Base-by-base conservation (phyloP, 495 filamentous ascomycete genomes). In the Talaromyces stipitatus region DNA sequence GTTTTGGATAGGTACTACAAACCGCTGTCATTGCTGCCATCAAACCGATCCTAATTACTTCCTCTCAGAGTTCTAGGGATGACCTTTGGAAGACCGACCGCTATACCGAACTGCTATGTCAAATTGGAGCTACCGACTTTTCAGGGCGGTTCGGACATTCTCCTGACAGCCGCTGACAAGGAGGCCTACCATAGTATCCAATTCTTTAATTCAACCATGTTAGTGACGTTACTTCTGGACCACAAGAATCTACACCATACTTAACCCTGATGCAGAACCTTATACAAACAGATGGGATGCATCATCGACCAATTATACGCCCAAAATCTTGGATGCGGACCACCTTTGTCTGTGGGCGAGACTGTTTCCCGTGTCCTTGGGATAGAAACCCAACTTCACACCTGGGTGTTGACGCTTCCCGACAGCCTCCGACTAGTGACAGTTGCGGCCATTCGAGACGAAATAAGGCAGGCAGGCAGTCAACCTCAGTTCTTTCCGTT, bases 61-160 rank as follows among this genome's bases (percentile, higher is more conserved):
- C 14, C 4, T 41, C 4, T 41, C 46, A 75, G 75, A 36, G 75
- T 67, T 0, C 56, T 78, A 26, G 75, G 75, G 53, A 78, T 78
- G 75, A 76, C 75, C 0, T 75, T 78, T 36, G 75, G 75, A 0
- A 62, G 71, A 0, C 71, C 71, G 4, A 63, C 63, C 22, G 61
- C 65, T 4, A 70, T 74, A 8, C 66, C 71, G 4, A 60, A 66
- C 5, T 66, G 57, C 28, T 67, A 68, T 16, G 63, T 73, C 20
- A 67, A 61, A 22, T 61, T 73, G 3, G 68, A 70, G 24, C 50
- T 72, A 12, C 71, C 71, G n/a, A n/a, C n/a, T n/a, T n/a, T n/a
- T n/a, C n/a, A n/a, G n/a, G n/a, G n/a, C n/a, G n/a, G n/a, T n/a
- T n/a, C n/a, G n/a, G n/a, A n/a, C n/a, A n/a, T n/a, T n/a, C n/a